phyloP scores from a whole-genome alignment of 345 rosid species.

The Populus pruinosa region DNA sequence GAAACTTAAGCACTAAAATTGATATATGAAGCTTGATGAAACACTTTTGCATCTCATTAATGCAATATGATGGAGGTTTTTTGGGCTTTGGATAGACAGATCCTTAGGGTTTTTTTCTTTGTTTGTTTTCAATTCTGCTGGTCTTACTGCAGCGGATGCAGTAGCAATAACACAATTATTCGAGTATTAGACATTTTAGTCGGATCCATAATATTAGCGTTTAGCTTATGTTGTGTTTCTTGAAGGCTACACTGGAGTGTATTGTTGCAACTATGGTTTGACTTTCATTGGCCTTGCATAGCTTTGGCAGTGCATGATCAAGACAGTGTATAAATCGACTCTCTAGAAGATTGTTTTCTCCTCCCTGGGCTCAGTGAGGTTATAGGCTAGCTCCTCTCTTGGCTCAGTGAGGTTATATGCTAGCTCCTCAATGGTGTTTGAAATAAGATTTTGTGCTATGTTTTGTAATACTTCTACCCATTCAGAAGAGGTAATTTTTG shows the following conservation, averaged over 20 bases:
- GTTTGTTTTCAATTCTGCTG: background rate
- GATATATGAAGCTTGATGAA: background rate
- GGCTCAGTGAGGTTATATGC: background rate
- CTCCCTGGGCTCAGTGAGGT: background rate
- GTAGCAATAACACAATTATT: background rate
- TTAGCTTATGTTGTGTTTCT: background rate
- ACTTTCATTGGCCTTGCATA: background rate
- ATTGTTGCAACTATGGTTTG: background rate
- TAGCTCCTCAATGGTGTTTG: background rate
- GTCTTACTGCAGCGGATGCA: background rate
- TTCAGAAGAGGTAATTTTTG: background rate
- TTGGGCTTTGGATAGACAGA: background rate
- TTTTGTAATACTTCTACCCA: background rate
- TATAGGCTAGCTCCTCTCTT: background rate
- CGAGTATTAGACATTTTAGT: background rate
- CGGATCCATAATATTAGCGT: background rate
- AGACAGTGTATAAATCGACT: background rate
- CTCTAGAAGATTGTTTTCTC: background rate
- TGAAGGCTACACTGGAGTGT: background rate
- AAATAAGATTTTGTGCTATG: background rate
- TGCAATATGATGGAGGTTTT: background rate
- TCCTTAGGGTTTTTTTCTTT: background rate
- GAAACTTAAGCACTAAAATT: background rate
- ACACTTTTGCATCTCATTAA: background rate
- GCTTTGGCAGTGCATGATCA: background rate